Conservation (phyloP, 164 flowering plant genomes). For the Santalum album region DNA sequence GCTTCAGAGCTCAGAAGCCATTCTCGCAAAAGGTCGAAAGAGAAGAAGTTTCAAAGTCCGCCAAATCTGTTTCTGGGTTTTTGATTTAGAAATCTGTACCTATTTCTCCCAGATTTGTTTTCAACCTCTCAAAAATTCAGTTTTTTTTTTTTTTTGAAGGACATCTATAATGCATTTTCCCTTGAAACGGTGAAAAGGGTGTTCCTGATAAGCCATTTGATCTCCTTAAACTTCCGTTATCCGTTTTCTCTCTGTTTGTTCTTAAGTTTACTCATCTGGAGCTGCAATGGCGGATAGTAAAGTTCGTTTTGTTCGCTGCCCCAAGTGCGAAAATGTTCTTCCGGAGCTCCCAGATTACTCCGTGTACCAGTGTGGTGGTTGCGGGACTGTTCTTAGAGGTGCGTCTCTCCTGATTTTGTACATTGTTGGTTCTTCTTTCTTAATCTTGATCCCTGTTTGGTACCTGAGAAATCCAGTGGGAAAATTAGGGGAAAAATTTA, state of each 20-base stretch:
- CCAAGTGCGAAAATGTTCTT: slow-evolving; percentile 38
- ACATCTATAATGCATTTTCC: no score
- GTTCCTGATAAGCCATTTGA: no score
- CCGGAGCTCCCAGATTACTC: slow-evolving; percentile 36
- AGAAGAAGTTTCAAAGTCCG: no score
- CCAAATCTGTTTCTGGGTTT: no score
- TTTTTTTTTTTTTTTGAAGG: no score
- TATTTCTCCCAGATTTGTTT: no score
- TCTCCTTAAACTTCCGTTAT: not conserved
- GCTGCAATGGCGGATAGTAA: slow-evolving; percentile 21
- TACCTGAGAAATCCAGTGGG: not conserved
- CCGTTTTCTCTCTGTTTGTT: not conserved
- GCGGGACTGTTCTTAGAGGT: slow-evolving; percentile 46
- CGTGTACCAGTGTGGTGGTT: slow-evolving; percentile 46
- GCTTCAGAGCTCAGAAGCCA: no score
- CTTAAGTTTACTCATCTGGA: not conserved
- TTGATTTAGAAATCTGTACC: no score
- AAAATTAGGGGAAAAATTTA: not conserved
- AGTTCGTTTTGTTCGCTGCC: slow-evolving; percentile 37
- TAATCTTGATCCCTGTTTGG: not conserved
- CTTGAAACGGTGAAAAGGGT: no score
- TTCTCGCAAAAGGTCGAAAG: no score
- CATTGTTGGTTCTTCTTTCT: not conserved
- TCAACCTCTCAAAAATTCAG: no score
- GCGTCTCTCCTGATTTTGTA: not conserved